Percentiles rank a stretch among this genome's conserved stretches.
These are phyloP conservation scores for Arthroderma uncinatum DNA, from an alignment of 2,329 filamentous ascomycete species.

Conservation along the genomic window DNA sequence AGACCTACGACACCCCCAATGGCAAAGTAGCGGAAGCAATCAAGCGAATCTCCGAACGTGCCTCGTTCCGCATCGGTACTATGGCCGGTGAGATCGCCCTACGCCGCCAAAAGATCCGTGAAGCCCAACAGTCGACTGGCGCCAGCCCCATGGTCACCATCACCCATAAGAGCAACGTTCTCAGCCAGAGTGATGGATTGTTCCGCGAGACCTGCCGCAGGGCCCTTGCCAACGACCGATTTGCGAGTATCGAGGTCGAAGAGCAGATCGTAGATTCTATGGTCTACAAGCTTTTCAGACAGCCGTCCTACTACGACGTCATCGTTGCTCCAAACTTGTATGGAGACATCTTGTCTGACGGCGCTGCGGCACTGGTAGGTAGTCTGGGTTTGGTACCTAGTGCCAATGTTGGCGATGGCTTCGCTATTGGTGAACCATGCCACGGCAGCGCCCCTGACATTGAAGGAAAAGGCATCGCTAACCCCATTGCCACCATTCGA, in stretches of 20 bases:
- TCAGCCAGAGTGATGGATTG: conserved; percentile 90
- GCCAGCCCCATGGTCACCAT: conserved; percentile 68
- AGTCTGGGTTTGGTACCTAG: conserved; percentile 84
- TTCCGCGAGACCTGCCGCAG: conserved; percentile 72
- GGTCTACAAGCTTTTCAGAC: conserved; percentile 99
- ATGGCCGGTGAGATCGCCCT: conserved; percentile 94
- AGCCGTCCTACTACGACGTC: conserved; percentile 90
- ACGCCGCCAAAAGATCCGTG: conserved; percentile 69
- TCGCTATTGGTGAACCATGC: conserved; percentile 96
- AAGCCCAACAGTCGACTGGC: conserved; percentile 36
- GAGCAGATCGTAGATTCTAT: conserved; percentile 99
- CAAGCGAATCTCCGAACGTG: conserved; percentile 86
- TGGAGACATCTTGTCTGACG: conserved; percentile 92
- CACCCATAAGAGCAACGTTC: conserved; percentile 96
- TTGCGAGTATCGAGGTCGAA: conserved; percentile 57
- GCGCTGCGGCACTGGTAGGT: conserved; percentile 85
- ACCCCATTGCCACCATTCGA: conserved; percentile 88
- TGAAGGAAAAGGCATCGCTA: conserved; percentile 81
- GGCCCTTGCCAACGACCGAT: conserved; percentile 57
- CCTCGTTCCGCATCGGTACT: conserved; percentile 71
- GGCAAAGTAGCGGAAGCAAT: conserved; percentile 91
- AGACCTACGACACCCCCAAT: conserved; percentile 58
- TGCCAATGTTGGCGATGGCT: conserved; percentile 87
- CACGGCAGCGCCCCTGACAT: conserved; percentile 95
- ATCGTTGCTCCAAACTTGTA: conserved; percentile 97